phyloP scores from a whole-genome alignment of 1,284 basidiomycete species.

The Naganishia liquefaciens region DNA sequence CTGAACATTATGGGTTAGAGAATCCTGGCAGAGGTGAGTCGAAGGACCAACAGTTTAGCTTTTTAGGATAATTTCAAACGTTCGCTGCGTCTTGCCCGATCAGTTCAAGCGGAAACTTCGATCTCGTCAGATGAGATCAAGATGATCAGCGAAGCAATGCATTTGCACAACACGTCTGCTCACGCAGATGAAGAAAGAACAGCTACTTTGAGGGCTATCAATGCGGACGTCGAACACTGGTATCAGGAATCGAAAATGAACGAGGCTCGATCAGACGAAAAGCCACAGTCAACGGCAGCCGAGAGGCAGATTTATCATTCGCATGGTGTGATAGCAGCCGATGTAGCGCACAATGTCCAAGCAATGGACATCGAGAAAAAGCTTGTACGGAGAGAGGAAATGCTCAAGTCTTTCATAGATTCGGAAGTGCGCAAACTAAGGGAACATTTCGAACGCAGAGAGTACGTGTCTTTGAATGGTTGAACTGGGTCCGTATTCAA shows the following conservation, averaged over 20 bases:
- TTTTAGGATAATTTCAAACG: too few species aligned
- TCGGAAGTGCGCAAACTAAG: constrained; percentile 3
- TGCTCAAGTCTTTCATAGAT: not conserved
- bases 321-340: too few species aligned
- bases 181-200: constrained; percentile 3
- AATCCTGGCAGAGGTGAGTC: not conserved
- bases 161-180: not conserved
- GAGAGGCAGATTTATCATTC: not conserved
- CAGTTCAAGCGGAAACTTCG: not conserved
- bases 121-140: not conserved
- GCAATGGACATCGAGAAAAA: too few species aligned
- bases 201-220: not conserved
- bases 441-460: constrained; percentile 26
- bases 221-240: constrained; percentile 20
- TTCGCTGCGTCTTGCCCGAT: too few species aligned
- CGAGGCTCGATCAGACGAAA: not conserved
- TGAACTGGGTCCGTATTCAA: not conserved
- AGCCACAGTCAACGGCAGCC: not conserved
- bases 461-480: constrained; percentile 10
- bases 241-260: not conserved
- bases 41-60: not conserved
- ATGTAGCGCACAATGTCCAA: too few species aligned
- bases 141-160: not conserved
- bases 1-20: not conserved
- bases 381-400: constrained; percentile 1